Evolutionary conservation across 768 basidiomycete genomes (phyloP).

Genomic region (Coprinopsis cinerea): DNA sequence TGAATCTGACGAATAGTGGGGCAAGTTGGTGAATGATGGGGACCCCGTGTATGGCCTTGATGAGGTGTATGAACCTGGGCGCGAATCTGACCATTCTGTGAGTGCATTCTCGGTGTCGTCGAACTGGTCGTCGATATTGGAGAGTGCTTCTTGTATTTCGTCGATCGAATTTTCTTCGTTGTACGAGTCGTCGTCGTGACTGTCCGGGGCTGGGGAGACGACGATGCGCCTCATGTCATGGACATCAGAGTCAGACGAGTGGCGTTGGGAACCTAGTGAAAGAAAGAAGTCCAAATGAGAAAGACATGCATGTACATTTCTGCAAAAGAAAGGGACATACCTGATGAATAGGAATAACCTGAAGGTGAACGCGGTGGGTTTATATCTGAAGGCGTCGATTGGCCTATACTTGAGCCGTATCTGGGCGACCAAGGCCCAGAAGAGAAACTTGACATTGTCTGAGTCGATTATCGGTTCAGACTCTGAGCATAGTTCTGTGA

Average conservation of each 20-base stretch:
- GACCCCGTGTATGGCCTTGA: conserved; percentile 42
- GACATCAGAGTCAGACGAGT: conserved; percentile 37
- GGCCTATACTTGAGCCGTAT: conserved; percentile 55
- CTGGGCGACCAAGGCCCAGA: conserved; percentile 56
- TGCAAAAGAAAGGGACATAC: conserved; percentile 38
- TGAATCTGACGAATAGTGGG: conserved; percentile 29
- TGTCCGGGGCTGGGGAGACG: conserved; percentile 41
- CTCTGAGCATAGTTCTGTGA: conserved; percentile 2
- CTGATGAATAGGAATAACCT: conserved; percentile 55
- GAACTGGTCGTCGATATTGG: conserved; percentile 60
- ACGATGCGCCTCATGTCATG: conserved; percentile 50
- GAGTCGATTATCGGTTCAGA: conserved; percentile 9
- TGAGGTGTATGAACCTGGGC: conserved; percentile 33
- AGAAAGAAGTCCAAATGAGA: background rate
- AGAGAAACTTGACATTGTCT: conserved; percentile 32
- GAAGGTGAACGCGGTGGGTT: conserved; percentile 48
- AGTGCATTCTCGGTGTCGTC: conserved; percentile 61
- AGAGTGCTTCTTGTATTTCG: conserved; percentile 69
- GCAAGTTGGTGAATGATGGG: conserved; percentile 36
- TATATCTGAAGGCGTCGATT: conserved; percentile 47
- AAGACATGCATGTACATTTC: too few species aligned
- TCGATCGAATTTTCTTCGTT: conserved; percentile 55
- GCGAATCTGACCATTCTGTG: conserved; percentile 56
- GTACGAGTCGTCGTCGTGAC: conserved; percentile 35
- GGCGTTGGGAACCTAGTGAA: conserved; percentile 36